Evolutionary conservation across 2,329 filamentous ascomycete genomes (phyloP), one percentile per base, ranked within the genome.

Genomic region (Paramyrothecium roridum): DNA sequence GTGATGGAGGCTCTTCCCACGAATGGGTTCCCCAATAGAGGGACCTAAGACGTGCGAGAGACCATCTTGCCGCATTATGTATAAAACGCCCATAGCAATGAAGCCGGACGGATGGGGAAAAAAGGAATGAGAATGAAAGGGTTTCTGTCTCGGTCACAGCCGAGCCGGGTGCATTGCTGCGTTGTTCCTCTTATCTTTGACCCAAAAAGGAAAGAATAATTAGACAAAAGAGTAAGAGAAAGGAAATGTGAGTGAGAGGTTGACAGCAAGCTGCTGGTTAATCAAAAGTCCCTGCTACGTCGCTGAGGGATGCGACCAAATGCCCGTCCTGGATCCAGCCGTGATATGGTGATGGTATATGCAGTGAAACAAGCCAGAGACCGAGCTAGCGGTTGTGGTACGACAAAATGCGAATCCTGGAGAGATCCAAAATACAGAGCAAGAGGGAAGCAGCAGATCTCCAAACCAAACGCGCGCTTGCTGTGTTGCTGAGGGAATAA

Each of bases 81-180:
- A 61, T 52, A 54, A 57, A 56, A 57, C 33, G 52, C 57, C 37
- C 49, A n/a, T 43, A 30, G 58, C 43, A 49, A 57, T 51, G 20
- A 56, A 56, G 45, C 54, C 22, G 13, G 50, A 50, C 55, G 53
- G 57, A 46, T 34, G 49, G 58, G 66, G 63, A 58, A 58, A 59
- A 59, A 62, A 62, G 62, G 63, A 65, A 65, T 71, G 73, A 76
- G 71, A 74, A 76, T 73, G 68, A 67, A 69, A 67, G 67, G 67
- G 69, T 73, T 75, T 69, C 71, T 71, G 75, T 77, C 76, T 79
- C 76, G 76, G 73, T 68, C 73, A 73, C 62, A 65, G 73, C 76
- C 77, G 75, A 77, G 73, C 71, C 48, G 48, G 67, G 72, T 82
- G 82, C 82, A 85, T 85, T 83, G 82, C 82, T 85, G 82, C 82